Evolutionary conservation across 176 grass and related monocot genomes (phyloP), one percentile per base, ranked within the genome.

Genomic region (Avena eriantha): DNA sequence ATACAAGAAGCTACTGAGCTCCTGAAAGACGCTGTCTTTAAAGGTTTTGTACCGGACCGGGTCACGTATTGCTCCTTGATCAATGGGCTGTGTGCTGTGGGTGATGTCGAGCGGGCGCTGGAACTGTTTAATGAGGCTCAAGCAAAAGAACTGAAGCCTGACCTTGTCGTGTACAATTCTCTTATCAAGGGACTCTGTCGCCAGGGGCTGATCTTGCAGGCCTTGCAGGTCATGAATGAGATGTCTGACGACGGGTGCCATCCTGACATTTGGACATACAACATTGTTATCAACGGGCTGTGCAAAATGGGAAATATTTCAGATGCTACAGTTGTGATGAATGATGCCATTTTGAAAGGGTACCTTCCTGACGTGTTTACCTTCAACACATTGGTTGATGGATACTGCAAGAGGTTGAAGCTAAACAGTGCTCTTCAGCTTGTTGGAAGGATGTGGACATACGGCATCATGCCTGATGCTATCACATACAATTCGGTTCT

Each of bases 241-340:
- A 98, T 98, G 96, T 43, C 65, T 45, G 86, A 92, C n/a, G 91
- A 90, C 35, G 92, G 93, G 17, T 95, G 89, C 69, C 79, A 81
- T 57, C 92, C 96, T 0, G 92, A 95, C 88, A 92, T 98, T 83
- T 87, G 84, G 83, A 94, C 93, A 59, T 98, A 95, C 80, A 98
- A 98, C 69, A 98, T 98, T 77, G 65, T 98, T 66, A 95, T 98
- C 71, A 95, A 98, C 61, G 93, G 93, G 26, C 88, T 95, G 18
- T 98, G 93, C 89, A 98, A 98, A 86, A 94, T 98, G 92, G 96
- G 96, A 58, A 98, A 98, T 91, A 89, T 92, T 89, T 92, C 84
- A 43, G 88, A 98, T 33, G 96, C 96, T 14, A 87, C 58, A 63
- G 82, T 94, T 80, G 86, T 98, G 22, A 84, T 98, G 80, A 98